These are phyloP conservation scores for Botrytis porri DNA, from an alignment of 2,329 filamentous ascomycete genomes.

Conservation along the genomic window DNA sequence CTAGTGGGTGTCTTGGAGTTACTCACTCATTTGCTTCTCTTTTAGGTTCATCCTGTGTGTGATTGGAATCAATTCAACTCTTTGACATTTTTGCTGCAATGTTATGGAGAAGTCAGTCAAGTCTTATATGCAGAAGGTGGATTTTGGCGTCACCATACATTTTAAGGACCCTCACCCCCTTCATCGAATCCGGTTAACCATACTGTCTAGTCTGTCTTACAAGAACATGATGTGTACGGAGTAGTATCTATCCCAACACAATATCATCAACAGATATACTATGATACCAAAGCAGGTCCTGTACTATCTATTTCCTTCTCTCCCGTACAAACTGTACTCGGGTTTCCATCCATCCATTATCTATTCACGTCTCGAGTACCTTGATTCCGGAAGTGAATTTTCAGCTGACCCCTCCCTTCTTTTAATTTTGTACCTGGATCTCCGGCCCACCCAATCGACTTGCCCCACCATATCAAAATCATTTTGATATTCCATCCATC, in stretches of 20 bases:
- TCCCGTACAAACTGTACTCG: neutral
- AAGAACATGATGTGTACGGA: neutral
- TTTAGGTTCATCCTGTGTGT: neutral
- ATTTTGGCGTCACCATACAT: conserved; percentile 7
- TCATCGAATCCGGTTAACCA: neutral
- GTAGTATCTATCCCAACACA: neutral
- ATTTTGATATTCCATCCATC: neutral
- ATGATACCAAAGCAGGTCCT: neutral
- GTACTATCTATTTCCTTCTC: no score
- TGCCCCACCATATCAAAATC: conserved; percentile 1
- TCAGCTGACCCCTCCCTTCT: neutral
- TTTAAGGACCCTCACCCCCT: conserved; percentile 5
- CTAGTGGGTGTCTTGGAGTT: neutral
- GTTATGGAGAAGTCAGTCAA: neutral
- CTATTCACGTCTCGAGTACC: neutral
- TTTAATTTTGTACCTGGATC: conserved; percentile 8
- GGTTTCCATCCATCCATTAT: neutral
- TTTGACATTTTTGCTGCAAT: neutral
- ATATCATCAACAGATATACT: neutral
- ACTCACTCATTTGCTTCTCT: neutral
- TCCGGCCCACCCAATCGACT: neutral
- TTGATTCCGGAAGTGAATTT: neutral
- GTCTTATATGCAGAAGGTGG: neutral
- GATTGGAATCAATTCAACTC: neutral
- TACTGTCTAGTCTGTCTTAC: neutral